phyloP scores from a whole-genome alignment of 257 asterid genomes.

The Solanum okadae region DNA sequence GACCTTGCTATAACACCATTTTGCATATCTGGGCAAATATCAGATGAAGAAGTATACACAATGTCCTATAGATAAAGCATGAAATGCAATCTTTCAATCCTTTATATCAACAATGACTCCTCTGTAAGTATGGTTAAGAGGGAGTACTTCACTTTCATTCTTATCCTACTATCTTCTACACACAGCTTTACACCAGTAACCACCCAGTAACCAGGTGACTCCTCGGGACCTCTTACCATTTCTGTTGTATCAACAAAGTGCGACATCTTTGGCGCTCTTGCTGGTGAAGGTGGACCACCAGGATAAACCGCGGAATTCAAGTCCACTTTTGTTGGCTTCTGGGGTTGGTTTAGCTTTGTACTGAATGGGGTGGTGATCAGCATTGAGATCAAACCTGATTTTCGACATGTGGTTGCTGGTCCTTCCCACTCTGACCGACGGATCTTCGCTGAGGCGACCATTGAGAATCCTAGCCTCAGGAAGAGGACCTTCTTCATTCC shows the following conservation, averaged over 20 bases:
- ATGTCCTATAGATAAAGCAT: not conserved
- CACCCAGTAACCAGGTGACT: conserved; percentile 91
- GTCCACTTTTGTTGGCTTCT: conserved; percentile 50
- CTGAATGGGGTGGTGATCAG: conserved; percentile 70
- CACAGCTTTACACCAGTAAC: conserved; percentile 86
- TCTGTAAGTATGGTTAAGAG: conserved; percentile 69
- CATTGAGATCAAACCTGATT: conserved; percentile 75
- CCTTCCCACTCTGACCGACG: conserved; percentile 96
- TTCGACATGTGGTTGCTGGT: conserved; percentile 44
- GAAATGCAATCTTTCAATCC: not conserved
- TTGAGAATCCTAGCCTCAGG: conserved; percentile 82
- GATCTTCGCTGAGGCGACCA: conserved; percentile 58
- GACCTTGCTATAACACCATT: not conserved
- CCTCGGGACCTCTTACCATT: conserved; percentile 87
- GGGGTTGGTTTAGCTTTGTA: conserved; percentile 36
- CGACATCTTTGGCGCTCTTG: conserved; percentile 73
- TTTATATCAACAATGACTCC: conserved; percentile 54
- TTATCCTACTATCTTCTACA: conserved; percentile 66
- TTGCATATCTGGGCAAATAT: not conserved
- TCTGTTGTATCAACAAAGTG: conserved; percentile 76
- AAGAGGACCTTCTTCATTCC: conserved; percentile 87
- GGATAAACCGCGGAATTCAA: conserved; percentile 86
- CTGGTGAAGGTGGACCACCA: conserved; percentile 76
- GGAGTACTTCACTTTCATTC: conserved; percentile 69
- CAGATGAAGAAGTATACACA: not conserved